Percentiles rank a stretch among this genome's conserved stretches.
phyloP scores from a whole-genome alignment of 108 stramenopile genomes.

The Chaetoceros muelleri region DNA sequence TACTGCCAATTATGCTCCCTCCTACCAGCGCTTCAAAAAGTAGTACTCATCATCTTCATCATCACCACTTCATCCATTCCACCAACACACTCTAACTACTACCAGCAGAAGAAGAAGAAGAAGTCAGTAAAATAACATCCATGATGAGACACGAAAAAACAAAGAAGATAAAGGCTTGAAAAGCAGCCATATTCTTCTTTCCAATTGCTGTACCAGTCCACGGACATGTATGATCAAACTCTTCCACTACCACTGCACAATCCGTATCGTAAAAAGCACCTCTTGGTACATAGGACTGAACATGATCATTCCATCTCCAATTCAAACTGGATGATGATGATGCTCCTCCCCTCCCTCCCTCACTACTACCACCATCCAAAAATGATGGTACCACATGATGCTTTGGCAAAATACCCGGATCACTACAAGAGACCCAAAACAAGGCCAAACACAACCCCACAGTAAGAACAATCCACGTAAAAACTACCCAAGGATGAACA shows the following conservation, averaged over 20 bases:
- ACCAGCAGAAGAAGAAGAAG: too few species aligned
- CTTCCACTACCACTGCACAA: constrained; percentile 76
- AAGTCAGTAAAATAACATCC: constrained; percentile 31
- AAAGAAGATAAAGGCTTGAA: constrained; percentile 57
- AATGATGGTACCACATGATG: constrained; percentile 15
- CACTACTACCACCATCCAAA: constrained; percentile 7
- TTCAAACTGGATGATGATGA: not conserved
- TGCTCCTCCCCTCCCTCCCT: not conserved
- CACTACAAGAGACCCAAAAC: constrained; percentile 34
- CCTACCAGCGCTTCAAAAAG: too few species aligned
- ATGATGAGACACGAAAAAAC: constrained; percentile 55
- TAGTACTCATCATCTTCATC: too few species aligned
- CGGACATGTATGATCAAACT: constrained; percentile 81
- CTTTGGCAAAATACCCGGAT: constrained; percentile 51
- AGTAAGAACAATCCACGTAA: constrained; percentile 18
- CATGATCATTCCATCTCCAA: constrained; percentile 79
- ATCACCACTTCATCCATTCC: too few species aligned
- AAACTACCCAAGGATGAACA: constrained; percentile 7
- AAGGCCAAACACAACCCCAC: constrained; percentile 23
- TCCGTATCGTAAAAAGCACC: constrained; percentile 77
- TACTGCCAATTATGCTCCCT: too few species aligned
- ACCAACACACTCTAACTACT: too few species aligned
- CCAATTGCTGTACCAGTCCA: constrained; percentile 82
- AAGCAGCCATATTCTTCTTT: constrained; percentile 67
- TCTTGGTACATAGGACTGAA: constrained; percentile 66